Evolutionary conservation across 1,139 yeast species (phyloP).

Genomic region (Scheffersomyces parashehatae): DNA sequence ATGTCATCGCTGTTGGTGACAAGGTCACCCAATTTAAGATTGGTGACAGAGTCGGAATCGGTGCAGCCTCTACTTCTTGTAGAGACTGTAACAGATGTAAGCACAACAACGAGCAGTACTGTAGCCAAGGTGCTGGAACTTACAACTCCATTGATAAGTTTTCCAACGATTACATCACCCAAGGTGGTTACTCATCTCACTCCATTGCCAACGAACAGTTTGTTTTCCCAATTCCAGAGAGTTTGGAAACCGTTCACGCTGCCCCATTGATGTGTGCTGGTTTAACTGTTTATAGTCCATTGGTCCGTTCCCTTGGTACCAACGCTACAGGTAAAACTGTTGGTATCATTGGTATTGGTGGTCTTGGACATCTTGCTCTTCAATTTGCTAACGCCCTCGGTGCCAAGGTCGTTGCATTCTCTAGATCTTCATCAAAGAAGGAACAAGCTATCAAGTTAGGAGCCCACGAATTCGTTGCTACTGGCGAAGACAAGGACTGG

Average conservation of each 20-base stretch:
- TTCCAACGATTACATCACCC: conserved; percentile 39
- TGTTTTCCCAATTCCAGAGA: conserved; percentile 60
- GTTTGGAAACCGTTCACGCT: conserved; percentile 43
- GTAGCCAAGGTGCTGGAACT: conserved; percentile 43
- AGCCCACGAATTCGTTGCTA: conserved; percentile 41
- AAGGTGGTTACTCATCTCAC: conserved; percentile 66
- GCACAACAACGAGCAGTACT: conserved; percentile 50
- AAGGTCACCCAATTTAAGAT: conserved; percentile 45
- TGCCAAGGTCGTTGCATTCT: conserved; percentile 42
- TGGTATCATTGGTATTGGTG: conserved; percentile 51
- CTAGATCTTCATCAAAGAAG: conserved; percentile 37
- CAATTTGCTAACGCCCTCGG: conserved; percentile 45
- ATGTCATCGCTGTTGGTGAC: conserved; percentile 52
- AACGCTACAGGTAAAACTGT: conserved; percentile 39
- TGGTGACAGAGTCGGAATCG: conserved; percentile 66
- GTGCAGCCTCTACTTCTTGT: conserved; percentile 56
- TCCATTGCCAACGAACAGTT: conserved; percentile 54
- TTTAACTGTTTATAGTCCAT: conserved; percentile 60
- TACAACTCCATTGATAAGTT: conserved; percentile 40
- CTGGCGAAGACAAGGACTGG: conserved; percentile 41
- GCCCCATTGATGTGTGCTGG: conserved; percentile 74
- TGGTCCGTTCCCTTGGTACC: conserved; percentile 35
- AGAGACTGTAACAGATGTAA: conserved; percentile 48
- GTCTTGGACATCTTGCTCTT: conserved; percentile 46
- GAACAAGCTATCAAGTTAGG: conserved; percentile 39